These are phyloP conservation scores for Diaporthe sp. DNA, from an alignment of 2,329 filamentous ascomycete genomes.

Conservation along the genomic window DNA sequence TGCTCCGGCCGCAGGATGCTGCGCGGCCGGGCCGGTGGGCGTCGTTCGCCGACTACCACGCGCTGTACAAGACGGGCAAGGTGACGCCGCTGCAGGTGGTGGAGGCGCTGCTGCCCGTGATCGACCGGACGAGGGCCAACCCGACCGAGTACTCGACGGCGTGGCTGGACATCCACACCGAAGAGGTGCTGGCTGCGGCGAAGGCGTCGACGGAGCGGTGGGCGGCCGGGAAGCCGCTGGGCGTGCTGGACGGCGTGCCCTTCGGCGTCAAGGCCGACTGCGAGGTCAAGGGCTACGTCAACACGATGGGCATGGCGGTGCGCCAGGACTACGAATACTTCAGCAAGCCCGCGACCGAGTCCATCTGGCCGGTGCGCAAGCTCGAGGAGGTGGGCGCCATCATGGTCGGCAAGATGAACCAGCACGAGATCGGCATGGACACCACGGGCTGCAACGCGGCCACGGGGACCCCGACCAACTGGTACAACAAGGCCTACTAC, in stretches of 20 bases:
- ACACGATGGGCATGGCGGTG: constrained; percentile 71
- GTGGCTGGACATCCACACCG: constrained; percentile 75
- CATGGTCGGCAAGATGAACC: constrained; percentile 79
- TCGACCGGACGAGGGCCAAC: constrained; percentile 66
- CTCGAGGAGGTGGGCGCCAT: constrained; percentile 81
- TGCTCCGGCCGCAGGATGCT: constrained; percentile 53
- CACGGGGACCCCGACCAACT: constrained; percentile 81
- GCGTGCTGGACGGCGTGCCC: constrained; percentile 83
- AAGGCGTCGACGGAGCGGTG: constrained; percentile 79
- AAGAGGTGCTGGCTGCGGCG: constrained; percentile 74
- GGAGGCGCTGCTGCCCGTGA: constrained; percentile 76
- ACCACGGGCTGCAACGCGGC: constrained; percentile 85
- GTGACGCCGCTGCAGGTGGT: constrained; percentile 79
- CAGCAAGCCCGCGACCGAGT: constrained; percentile 61
- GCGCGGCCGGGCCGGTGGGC: constrained; percentile 66
- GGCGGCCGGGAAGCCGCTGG: constrained; percentile 70
- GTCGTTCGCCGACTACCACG: constrained; percentile 81
- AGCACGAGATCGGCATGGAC: constrained; percentile 84
- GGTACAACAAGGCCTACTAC: constrained; percentile 81
- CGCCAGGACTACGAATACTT: constrained; percentile 64
- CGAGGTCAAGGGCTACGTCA: constrained; percentile 75
- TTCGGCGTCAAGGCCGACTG: constrained; percentile 87
- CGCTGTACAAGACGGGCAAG: constrained; percentile 75
- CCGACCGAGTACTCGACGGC: constrained; percentile 74
- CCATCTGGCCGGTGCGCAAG: constrained; percentile 77